Percentiles rank a stretch among this genome's conserved stretches.
phyloP scores from a whole-genome alignment of 2,329 filamentous ascomycete species.

The Fusarium setosum region DNA sequence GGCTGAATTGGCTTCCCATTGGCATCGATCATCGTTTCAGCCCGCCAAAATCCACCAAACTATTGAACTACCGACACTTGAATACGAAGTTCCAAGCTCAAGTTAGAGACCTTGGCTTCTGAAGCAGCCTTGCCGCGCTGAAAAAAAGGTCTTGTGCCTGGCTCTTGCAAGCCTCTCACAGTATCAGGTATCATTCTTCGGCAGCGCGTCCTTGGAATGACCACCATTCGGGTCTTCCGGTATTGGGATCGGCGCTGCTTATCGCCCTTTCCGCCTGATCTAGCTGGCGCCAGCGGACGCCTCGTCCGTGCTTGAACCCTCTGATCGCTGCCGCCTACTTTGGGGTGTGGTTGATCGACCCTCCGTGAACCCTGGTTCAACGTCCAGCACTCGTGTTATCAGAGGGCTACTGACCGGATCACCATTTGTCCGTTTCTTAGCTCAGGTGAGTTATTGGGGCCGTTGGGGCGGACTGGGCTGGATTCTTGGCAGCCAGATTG shows the following conservation, averaged over 20 bases:
- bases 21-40: slow-evolving; percentile 8
- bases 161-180: slow-evolving; percentile 4
- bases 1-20: slow-evolving; percentile 6
- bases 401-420: slow-evolving; percentile 10
- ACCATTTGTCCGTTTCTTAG: slow-evolving; percentile 2
- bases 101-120: not conserved
- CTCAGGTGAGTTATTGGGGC: not conserved
- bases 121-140: too few species aligned
- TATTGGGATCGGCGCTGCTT: slow-evolving; percentile 28
- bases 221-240: slow-evolving; percentile 22
- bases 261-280: slow-evolving; percentile 22
- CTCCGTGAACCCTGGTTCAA: slow-evolving; percentile 24
- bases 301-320: slow-evolving; percentile 19
- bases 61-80: slow-evolving; percentile 3
- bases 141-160: slow-evolving; percentile 8
- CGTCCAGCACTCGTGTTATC: slow-evolving; percentile 3
- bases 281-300: slow-evolving; percentile 1
- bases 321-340: slow-evolving; percentile 24
- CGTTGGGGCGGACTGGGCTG: not conserved
- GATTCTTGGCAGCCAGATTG: slow-evolving; percentile 6
- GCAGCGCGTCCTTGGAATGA: slow-evolving; percentile 22
- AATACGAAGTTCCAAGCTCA: slow-evolving; percentile 5
- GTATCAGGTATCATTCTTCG: slow-evolving; percentile 17
- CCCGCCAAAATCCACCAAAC: not conserved
- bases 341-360: slow-evolving; percentile 27